Evolutionary conservation across 176 grass and related monocot species (phyloP).

Genomic region (Ananas comosus): DNA sequence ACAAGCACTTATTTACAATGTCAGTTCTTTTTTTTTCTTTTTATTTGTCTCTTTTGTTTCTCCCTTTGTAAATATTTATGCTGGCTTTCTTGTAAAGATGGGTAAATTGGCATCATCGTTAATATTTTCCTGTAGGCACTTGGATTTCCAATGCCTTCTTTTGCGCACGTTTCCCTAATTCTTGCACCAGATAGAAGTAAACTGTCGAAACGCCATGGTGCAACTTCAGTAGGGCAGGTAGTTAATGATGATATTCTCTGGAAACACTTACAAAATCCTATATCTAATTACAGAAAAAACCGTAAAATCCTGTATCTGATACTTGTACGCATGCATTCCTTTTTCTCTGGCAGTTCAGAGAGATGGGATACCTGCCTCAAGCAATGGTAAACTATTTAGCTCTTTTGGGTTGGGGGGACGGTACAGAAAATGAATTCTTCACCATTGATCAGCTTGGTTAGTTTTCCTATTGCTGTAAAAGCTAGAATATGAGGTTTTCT

Average conservation of each 20-base stretch:
- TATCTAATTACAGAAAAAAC: too few species aligned
- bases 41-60: not conserved
- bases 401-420: slow-evolving; percentile 91
- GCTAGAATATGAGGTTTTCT: not conserved
- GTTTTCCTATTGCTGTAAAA: slow-evolving; percentile 17
- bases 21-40: slow-evolving; percentile 20
- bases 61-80: not conserved
- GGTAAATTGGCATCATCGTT: not conserved
- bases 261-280: not conserved
- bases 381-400: slow-evolving; percentile 97
- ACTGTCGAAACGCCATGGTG: slow-evolving; percentile 92
- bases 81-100: not conserved
- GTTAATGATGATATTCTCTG: not conserved
- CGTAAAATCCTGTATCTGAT: too few species aligned
- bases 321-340: not conserved
- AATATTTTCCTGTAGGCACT: slow-evolving; percentile 46
- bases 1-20: slow-evolving; percentile 96
- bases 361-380: slow-evolving; percentile 97
- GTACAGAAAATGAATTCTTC: slow-evolving; percentile 99
- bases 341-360: slow-evolving; percentile 64
- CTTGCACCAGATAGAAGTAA: slow-evolving; percentile 98
- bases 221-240: slow-evolving; percentile 98
- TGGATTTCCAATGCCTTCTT: slow-evolving; percentile 92
- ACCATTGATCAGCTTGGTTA: slow-evolving; percentile 69
- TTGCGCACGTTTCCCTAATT: slow-evolving; percentile 98